phyloP scores from a whole-genome alignment of 2,329 filamentous ascomycete species.

The Bimuria novae-zelandiae region DNA sequence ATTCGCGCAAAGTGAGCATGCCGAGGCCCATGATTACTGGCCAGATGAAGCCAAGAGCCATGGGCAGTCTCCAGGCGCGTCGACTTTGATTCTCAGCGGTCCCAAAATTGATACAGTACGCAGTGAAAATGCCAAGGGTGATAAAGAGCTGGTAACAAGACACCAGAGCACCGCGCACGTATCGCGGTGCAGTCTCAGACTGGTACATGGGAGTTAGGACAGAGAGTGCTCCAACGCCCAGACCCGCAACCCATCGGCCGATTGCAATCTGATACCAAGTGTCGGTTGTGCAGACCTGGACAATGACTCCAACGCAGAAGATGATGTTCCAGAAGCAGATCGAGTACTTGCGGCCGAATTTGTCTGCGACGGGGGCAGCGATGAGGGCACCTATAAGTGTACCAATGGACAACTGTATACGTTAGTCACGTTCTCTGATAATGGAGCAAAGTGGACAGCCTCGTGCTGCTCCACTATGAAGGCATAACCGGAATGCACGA shows the following conservation, averaged over 20 bases:
- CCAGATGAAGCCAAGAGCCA: slow-evolving; percentile 63
- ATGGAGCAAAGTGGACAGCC: too few relatives aligned
- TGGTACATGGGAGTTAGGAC: slow-evolving; percentile 67
- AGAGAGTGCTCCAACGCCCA: slow-evolving; percentile 68
- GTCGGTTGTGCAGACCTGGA: slow-evolving; percentile 64
- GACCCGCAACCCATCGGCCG: slow-evolving; percentile 68
- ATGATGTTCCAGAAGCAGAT: slow-evolving; percentile 67
- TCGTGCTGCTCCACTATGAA: too few relatives aligned
- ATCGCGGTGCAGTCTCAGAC: slow-evolving; percentile 66
- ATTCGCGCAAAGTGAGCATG: slow-evolving; percentile 61
- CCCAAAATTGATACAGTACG: slow-evolving; percentile 61
- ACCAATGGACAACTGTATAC: slow-evolving; percentile 64
- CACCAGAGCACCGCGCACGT: slow-evolving; percentile 67
- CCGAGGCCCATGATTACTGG: slow-evolving; percentile 58
- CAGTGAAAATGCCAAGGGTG: slow-evolving; percentile 66
- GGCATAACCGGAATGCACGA: too few relatives aligned
- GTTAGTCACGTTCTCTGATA: too few relatives aligned
- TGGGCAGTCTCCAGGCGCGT: slow-evolving; percentile 67
- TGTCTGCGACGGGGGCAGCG: slow-evolving; percentile 63
- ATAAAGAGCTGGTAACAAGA: slow-evolving; percentile 71
- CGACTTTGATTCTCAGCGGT: slow-evolving; percentile 56
- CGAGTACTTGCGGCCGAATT: slow-evolving; percentile 63
- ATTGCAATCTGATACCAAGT: slow-evolving; percentile 67
- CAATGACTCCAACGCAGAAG: slow-evolving; percentile 66
- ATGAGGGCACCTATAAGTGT: slow-evolving; percentile 73